phyloP scores from a whole-genome alignment of 805 yeast species.

The Kregervanrija fluxuum region DNA sequence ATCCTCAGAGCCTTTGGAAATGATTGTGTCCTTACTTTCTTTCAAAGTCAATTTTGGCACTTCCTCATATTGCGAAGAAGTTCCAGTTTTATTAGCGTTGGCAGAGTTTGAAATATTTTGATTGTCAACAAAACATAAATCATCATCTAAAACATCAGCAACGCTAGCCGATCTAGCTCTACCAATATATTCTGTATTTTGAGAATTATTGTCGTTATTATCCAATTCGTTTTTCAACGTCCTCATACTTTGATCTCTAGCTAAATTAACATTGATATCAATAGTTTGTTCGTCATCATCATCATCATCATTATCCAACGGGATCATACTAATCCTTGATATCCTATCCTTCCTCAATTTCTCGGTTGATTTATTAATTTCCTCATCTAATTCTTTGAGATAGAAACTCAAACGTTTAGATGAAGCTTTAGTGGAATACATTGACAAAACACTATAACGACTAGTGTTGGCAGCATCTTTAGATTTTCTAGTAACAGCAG shows the following conservation, averaged over 20 bases:
- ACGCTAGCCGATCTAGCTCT: constrained; percentile 5
- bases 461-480: constrained; percentile 55
- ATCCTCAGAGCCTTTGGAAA: constrained; percentile 30
- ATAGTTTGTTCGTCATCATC: constrained; percentile 4
- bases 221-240: constrained; percentile 6
- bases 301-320: constrained; percentile 18
- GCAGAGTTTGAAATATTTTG: constrained; percentile 10
- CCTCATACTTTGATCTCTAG: constrained; percentile 4
- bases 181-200: constrained; percentile 1
- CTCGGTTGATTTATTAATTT: constrained; percentile 9
- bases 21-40: constrained; percentile 35
- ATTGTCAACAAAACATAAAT: constrained; percentile 28
- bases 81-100: constrained; percentile 19
- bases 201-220: constrained; percentile 20
- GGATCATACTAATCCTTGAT: constrained; percentile 24
- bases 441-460: constrained; percentile 63
- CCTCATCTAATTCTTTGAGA: constrained; percentile 23
- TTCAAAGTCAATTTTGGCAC: constrained; percentile 18
- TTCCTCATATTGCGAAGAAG: constrained; percentile 20
- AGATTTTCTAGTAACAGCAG: constrained; percentile 65
- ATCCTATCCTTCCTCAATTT: constrained; percentile 10
- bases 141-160: constrained; percentile 16
- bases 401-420: constrained; percentile 49
- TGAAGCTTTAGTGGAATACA: constrained; percentile 62
- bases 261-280: neutral